These are phyloP conservation scores for Camelina neglecta DNA, from an alignment of 345 rosid genomes.

Conservation along the genomic window DNA sequence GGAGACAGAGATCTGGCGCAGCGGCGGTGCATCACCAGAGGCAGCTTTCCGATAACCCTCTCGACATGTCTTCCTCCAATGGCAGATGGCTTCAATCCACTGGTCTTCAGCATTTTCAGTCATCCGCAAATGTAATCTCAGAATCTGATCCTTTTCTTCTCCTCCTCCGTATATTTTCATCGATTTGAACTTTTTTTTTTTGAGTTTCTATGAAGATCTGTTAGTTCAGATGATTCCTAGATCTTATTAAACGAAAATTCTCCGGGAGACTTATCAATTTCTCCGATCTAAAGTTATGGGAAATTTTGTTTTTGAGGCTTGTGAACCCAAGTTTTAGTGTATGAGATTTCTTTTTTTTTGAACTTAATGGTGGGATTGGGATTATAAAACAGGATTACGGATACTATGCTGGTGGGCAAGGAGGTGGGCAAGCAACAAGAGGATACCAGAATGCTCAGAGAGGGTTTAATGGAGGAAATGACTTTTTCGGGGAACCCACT, in stretches of 20 bases:
- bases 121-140: conserved; percentile 48
- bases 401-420: conserved; percentile 62
- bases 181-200: background rate
- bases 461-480: conserved; percentile 68
- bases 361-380: conserved; percentile 19
- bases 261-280: background rate
- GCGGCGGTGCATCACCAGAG: conserved; percentile 83
- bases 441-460: conserved; percentile 67
- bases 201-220: conserved; percentile 17
- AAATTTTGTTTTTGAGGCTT: background rate
- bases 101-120: conserved; percentile 84
- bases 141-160: conserved; percentile 24
- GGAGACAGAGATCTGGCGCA: conserved; percentile 82
- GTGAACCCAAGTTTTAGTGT: background rate
- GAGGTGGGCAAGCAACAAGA: conserved; percentile 67
- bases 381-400: conserved; percentile 66
- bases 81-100: conserved; percentile 95
- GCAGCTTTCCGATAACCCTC: conserved; percentile 73
- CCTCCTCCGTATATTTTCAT: background rate
- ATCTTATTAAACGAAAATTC: conserved; percentile 3
- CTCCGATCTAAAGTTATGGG: conserved; percentile 22
- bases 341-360: background rate
- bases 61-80: conserved; percentile 69
- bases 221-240: background rate
- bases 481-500: conserved; percentile 70